Percentiles rank a stretch among this genome's conserved stretches.
Evolutionary conservation across 331 rosid species (phyloP).

Genomic region (Malus hybrid): DNA sequence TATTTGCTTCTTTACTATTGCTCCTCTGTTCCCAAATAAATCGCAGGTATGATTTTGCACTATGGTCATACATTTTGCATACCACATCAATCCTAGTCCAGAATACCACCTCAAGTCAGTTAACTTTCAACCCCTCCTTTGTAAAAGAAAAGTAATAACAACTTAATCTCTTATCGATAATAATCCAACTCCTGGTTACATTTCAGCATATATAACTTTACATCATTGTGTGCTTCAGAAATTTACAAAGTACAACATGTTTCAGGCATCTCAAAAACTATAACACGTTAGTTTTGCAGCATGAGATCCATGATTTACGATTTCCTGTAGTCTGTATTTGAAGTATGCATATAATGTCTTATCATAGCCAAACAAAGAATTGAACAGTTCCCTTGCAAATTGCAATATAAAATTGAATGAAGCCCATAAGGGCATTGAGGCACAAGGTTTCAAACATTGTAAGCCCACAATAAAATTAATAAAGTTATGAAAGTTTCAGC

Average conservation of each 20-base stretch:
- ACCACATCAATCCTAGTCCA: not conserved
- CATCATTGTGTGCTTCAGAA: not conserved
- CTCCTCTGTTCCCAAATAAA: not conserved
- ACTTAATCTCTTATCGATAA: too few species aligned
- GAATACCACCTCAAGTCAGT: not conserved
- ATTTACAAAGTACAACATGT: not conserved
- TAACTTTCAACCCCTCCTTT: too few species aligned
- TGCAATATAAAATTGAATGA: not conserved
- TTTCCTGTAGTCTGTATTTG: too few species aligned
- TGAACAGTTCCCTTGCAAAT: too few species aligned
- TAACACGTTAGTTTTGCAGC: too few species aligned
- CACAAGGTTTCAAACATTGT: not conserved
- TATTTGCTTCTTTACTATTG: not conserved
- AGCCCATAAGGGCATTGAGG: not conserved
- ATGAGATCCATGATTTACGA: too few species aligned
- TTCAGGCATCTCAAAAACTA: too few species aligned
- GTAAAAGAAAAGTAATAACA: too few species aligned
- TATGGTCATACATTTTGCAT: not conserved
- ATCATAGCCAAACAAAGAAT: too few species aligned
- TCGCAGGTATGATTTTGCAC: not conserved
- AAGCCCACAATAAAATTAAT: not conserved
- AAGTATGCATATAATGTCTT: too few species aligned
- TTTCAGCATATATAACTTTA: not conserved
- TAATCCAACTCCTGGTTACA: too few species aligned
- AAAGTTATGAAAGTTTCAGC: not conserved